Percentiles rank a stretch among this genome's conserved stretches.
These are phyloP conservation scores for Lactarius akahatsu DNA, from an alignment of 768 basidiomycete species.

Conservation along the genomic window DNA sequence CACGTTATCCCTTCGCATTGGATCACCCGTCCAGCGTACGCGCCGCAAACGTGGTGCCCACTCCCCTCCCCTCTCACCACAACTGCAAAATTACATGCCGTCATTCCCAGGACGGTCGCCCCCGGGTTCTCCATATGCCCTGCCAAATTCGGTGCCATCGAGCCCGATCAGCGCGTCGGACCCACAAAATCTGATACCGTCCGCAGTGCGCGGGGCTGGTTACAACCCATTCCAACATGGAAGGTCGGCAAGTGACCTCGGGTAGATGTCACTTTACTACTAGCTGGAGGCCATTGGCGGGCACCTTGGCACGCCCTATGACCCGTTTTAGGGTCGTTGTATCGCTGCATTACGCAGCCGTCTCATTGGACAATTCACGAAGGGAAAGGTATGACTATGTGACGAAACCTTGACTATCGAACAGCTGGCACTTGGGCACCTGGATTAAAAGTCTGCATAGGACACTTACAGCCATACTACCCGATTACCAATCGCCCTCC, in stretches of 20 bases:
- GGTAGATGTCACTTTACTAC: background rate
- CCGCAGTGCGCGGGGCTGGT: slow-evolving; percentile 24
- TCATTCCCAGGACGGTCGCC: slow-evolving; percentile 11
- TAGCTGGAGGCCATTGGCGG: background rate
- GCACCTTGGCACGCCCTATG: background rate
- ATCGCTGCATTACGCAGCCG: slow-evolving; percentile 1
- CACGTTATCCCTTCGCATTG: background rate
- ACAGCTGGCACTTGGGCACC: background rate
- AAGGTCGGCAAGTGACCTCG: slow-evolving; percentile 14
- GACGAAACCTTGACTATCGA: background rate
- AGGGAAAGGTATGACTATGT: background rate
- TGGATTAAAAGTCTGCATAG: background rate
- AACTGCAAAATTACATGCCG: slow-evolving; percentile 14
- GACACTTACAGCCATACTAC: background rate
- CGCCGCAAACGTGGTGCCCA: background rate
- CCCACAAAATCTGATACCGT: slow-evolving; percentile 25
- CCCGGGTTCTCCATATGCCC: background rate
- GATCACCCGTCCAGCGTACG: background rate
- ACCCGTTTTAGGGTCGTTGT: background rate
- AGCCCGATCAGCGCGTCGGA: slow-evolving; percentile 15
- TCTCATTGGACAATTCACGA: background rate
- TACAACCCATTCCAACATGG: slow-evolving; percentile 27
- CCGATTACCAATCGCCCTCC: background rate
- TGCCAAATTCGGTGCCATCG: slow-evolving; percentile 9
- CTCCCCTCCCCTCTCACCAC: background rate